A percentile compares a stretch with the other conserved stretches of the same genome.
These are phyloP conservation scores for Penicillium brasilianum DNA, from an alignment of 2,329 filamentous ascomycete genomes.

Conservation along the genomic window DNA sequence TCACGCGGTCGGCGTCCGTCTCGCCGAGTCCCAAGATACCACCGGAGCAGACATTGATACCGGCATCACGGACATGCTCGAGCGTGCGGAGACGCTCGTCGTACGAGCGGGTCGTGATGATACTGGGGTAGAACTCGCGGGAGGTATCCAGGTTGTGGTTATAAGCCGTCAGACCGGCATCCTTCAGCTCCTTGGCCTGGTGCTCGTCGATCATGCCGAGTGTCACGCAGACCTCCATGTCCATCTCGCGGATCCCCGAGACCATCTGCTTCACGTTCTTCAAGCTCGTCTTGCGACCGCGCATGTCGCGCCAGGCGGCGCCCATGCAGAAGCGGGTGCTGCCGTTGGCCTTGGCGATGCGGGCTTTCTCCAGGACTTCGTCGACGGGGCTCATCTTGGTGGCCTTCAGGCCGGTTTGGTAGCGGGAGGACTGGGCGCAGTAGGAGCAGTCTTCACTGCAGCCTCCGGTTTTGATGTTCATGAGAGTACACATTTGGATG, in stretches of 20 bases:
- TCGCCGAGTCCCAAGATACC: conserved; percentile 88
- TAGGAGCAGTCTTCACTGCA: conserved; percentile 93
- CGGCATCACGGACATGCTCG: conserved; percentile 78
- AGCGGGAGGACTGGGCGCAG: conserved; percentile 85
- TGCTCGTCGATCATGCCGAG: conserved; percentile 85
- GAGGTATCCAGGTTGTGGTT: conserved; percentile 95
- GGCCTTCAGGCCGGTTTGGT: conserved; percentile 77
- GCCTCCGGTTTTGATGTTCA: conserved; percentile 96
- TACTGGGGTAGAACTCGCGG: conserved; percentile 82
- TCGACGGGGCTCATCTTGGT: conserved; percentile 81
- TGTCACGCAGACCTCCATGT: conserved; percentile 93
- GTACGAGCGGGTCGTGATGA: conserved; percentile 85
- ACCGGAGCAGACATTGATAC: conserved; percentile 87
- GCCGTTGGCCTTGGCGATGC: conserved; percentile 78
- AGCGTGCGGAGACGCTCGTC: conserved; percentile 85
- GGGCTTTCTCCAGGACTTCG: conserved; percentile 77
- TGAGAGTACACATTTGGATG: conserved; percentile 90
- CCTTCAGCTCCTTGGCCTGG: conserved; percentile 82
- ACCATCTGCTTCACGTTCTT: conserved; percentile 89
- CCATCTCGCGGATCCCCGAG: conserved; percentile 75
- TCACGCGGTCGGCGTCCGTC: conserved; percentile 76
- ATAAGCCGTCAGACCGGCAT: conserved; percentile 85
- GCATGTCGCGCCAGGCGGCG: conserved; percentile 92
- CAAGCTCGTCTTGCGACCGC: conserved; percentile 80
- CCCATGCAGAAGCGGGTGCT: conserved; percentile 96